A percentile compares a stretch with the other conserved stretches of the same genome.
These are phyloP conservation scores for Nothopassalora personata DNA, from an alignment of 2,329 filamentous ascomycete species.

Conservation along the genomic window DNA sequence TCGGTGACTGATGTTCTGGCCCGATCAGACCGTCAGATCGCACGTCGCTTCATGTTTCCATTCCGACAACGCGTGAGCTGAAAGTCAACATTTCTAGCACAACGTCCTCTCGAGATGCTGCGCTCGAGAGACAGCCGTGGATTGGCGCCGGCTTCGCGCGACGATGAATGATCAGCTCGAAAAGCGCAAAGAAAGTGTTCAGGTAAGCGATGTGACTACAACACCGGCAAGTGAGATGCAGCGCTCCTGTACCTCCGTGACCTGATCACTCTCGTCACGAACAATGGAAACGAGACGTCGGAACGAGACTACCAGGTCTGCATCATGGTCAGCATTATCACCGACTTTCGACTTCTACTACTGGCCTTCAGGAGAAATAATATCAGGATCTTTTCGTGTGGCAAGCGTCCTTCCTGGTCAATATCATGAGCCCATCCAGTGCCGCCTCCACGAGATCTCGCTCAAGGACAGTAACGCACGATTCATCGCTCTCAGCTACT, in stretches of 20 bases:
- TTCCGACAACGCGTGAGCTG: too few species aligned
- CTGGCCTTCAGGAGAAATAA: slow-evolving; percentile 11
- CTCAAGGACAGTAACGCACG: slow-evolving; percentile 11
- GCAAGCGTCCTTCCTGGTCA: slow-evolving; percentile 13
- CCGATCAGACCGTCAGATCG: too few species aligned
- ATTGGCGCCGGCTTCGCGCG: too few species aligned
- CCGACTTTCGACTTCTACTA: slow-evolving; percentile 18
- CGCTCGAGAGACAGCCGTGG: too few species aligned
- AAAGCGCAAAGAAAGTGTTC: background rate
- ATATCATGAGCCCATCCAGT: slow-evolving; percentile 13
- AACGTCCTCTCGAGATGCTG: too few species aligned
- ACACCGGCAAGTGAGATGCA: background rate
- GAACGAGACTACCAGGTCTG: slow-evolving; percentile 5
- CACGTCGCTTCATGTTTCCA: too few species aligned
- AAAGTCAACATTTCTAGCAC: too few species aligned
- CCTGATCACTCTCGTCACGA: background rate
- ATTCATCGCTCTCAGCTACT: slow-evolving; percentile 18
- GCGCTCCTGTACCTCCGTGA: background rate
- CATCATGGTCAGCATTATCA: slow-evolving; percentile 11
- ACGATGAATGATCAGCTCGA: too few species aligned
- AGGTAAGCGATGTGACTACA: background rate
- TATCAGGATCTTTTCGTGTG: slow-evolving; percentile 12
- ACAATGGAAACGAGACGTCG: slow-evolving; percentile 10
- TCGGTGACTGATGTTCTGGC: too few species aligned
- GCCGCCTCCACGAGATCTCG: slow-evolving; percentile 12